Evolutionary conservation across 106 monocot genomes (phyloP).

Genomic region (Acorus gramineus): DNA sequence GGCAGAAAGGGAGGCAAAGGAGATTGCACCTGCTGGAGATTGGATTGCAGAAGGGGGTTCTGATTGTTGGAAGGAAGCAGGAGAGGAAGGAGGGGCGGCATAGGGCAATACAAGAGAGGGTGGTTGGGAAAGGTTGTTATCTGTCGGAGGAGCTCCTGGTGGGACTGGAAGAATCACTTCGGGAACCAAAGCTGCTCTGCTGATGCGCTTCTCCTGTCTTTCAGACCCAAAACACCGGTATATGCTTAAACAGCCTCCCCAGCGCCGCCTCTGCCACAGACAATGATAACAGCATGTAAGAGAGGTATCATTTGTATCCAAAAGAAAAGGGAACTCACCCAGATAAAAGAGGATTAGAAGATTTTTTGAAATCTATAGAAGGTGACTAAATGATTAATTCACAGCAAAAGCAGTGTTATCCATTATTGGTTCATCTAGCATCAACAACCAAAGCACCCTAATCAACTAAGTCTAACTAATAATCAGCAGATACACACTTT

Average conservation of each 20-base stretch:
- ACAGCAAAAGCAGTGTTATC: no score
- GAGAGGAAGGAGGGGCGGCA: constrained; percentile 84
- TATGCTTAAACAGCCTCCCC: constrained; percentile 48
- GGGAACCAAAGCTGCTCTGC: constrained; percentile 58
- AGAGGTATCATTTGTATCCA: no score
- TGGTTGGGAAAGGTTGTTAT: constrained; percentile 25
- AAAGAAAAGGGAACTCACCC: no score
- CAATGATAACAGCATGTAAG: constrained; percentile 1
- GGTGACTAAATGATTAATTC: no score
- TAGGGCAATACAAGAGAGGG: constrained; percentile 38
- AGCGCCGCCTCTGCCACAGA: constrained; percentile 61
- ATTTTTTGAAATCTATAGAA: no score
- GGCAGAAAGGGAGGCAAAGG: constrained; percentile 40
- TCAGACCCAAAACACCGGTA: constrained; percentile 86
- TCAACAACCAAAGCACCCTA: no score
- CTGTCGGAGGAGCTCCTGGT: constrained; percentile 9
- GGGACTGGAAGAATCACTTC: constrained; percentile 17
- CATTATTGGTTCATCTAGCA: no score
- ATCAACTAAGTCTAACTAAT: no score
- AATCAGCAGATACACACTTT: no score
- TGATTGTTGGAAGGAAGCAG: constrained; percentile 76
- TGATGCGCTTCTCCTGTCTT: constrained; percentile 37
- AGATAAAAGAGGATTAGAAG: no score
- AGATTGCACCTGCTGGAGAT: constrained; percentile 46
- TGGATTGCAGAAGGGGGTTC: constrained; percentile 50